Base-by-base conservation (phyloP, 2,329 filamentous ascomycete species). In the Whalleya microplaca region DNA sequence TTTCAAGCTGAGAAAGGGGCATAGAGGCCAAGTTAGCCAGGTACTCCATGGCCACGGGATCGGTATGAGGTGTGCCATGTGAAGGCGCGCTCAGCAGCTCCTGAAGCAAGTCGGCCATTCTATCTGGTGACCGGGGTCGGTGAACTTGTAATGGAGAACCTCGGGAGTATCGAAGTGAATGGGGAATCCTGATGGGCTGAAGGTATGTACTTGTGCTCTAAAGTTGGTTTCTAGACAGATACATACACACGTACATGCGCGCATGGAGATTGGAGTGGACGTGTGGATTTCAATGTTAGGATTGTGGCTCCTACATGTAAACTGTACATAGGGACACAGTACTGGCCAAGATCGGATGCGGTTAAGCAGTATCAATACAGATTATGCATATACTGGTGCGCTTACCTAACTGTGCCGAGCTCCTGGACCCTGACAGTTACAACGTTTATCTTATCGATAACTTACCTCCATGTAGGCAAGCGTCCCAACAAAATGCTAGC, bases 21-120 rank as follows among this genome's bases (percentile, higher is more conserved):
- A 96, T 87, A 2, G 90, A 90, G 5, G 90, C 87, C 45, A 98
- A 80, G 58, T 88, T 85, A 57, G 85, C 82, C 45, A 98, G 85
- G 73, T 98, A 99, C 50, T 83, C 79, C 49, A 85, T 78, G 10
- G 85, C 85, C 40, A 80, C 76, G 9, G 80, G 72, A 69, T 89
- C 82, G 32, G 73, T 72, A 21, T 76, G 75, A 41, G 72, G 69
- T 32, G 72, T 69, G 41, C 73, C 71, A 44, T 72, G 69, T 14
- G 77, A 71, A 45, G 88, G 83, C 21, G 87, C 85, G 51, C 78
- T 74, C 43, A 95, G 80, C 42, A 95, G 80, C 55, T 95, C 91
- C 67, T 91, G 88, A 41, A 96, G 80, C 16, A 89, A 80, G 70
- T 94, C 90, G 45, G 85, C 80, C 86, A 89, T 89, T 53, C 41